These are phyloP conservation scores for Laburnicola sp. DNA, from an alignment of 2,329 filamentous ascomycete species.

Conservation along the genomic window DNA sequence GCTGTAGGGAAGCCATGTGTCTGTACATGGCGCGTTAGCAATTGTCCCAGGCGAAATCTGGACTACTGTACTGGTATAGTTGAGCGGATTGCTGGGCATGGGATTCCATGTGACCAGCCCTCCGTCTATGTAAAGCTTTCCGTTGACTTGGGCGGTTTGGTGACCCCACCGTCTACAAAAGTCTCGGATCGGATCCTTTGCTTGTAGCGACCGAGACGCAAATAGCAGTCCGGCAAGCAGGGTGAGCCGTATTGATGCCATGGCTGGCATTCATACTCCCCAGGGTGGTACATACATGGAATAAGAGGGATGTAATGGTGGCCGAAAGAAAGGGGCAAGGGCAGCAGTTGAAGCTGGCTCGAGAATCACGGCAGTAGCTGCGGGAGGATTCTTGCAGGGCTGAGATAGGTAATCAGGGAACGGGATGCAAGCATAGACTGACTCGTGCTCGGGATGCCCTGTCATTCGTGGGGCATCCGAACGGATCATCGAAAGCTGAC, in stretches of 20 bases:
- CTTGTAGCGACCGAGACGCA: conserved; percentile 30
- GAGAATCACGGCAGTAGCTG: conserved; percentile 17
- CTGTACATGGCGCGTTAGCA: conserved; percentile 40
- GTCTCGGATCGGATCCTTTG: conserved; percentile 56
- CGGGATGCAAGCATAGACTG: conserved; percentile 19
- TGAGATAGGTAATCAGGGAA: too few species aligned
- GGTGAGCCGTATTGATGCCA: conserved; percentile 35
- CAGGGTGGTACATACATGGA: conserved; percentile 21
- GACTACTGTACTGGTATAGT: conserved; percentile 60
- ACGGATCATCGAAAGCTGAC: conserved; percentile 21
- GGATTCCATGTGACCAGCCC: conserved; percentile 61
- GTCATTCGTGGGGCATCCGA: conserved; percentile 25
- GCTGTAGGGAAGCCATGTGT: conserved; percentile 60
- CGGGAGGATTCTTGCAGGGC: conserved; percentile 32
- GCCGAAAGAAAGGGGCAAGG: conserved; percentile 16
- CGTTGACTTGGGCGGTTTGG: conserved; percentile 62
- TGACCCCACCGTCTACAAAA: conserved; percentile 58
- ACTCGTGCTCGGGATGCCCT: conserved; percentile 13
- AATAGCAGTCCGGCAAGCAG: conserved; percentile 34
- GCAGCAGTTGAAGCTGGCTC: conserved; percentile 9
- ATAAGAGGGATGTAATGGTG: conserved; percentile 16
- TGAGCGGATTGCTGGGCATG: conserved; percentile 52
- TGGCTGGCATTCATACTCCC: conserved; percentile 34
- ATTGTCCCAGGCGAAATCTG: background rate
- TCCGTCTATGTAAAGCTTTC: conserved; percentile 65